Base-by-base conservation (phyloP, 768 basidiomycete genomes). In the Gloeopeniophorella convolvens region DNA sequence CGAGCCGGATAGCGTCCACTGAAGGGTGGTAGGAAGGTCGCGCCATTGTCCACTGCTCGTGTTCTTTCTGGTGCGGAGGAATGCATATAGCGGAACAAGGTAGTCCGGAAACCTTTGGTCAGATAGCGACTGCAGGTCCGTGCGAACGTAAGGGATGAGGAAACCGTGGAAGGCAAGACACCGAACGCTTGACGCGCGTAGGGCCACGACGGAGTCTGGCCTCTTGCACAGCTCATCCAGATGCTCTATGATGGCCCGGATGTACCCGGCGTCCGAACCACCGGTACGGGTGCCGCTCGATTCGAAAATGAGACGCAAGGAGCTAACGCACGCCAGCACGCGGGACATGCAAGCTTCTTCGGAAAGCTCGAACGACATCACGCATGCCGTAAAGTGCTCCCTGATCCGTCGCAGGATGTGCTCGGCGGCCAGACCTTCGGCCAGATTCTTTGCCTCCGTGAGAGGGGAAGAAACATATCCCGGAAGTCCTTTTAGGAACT, bases 111-210 rank as follows among this genome's bases (percentile, higher is more conserved):
- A 48, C 20, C 7, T 41, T 26, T 6, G 34, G 2, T 23, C 42
- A 15, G 0, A 24, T 26, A 16, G 15, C 3, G 21, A 15, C 31
- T 16, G n/a, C 15, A 18, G 10, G 20, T 41, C 39, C 5, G 20
- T 16, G 4, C 32, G 8, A 5, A 31, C 21, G 21, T n/a, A 5
- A 5, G 16, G 26, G 11, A n/a, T 21, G 16, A 42, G 32, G 23
- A 49, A 21, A 24, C 18, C 40, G 1, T 37, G 18, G 24, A 49
- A 24, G 20, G 41, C 24, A 2, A 49, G 16, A 21, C 31, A 7
- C 40, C 48, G 33, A 13, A 42, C 21, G 12, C 48, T 27, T 16
- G 48, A 49, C 3, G 48, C 48, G 16, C 48, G 48, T 9, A 49
- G 26, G n/a, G 48, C 40, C 7, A 21, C 31, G 15, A 11, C 9